Evolutionary conservation across 2,329 filamentous ascomycete species (phyloP).

Genomic region (Ciborinia camelliae): DNA sequence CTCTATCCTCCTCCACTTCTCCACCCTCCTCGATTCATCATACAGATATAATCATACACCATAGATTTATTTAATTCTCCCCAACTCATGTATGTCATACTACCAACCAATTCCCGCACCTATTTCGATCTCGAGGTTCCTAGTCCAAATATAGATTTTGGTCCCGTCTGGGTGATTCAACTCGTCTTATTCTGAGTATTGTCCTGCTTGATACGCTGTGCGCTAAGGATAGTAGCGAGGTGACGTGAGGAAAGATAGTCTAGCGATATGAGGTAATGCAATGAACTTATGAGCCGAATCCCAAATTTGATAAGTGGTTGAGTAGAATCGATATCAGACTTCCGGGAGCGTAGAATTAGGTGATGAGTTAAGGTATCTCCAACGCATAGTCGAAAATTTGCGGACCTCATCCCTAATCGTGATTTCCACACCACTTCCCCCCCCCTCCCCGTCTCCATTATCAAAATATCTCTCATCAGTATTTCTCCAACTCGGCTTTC

Average conservation of each 20-base stretch:
- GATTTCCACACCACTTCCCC: not conserved
- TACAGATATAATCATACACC: no score
- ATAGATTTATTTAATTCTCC: no score
- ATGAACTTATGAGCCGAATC: not conserved
- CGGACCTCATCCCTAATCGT: not conserved
- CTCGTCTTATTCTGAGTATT: not conserved
- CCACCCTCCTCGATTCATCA: no score
- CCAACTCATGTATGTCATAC: no score
- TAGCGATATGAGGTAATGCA: not conserved
- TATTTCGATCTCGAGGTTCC: no score
- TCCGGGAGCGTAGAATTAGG: not conserved
- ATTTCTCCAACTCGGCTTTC: conserved; percentile 17
- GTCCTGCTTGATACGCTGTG: not conserved
- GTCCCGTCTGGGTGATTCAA: no score
- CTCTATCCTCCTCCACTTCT: no score
- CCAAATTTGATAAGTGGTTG: not conserved
- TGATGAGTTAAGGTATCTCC: no score
- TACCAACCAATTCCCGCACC: no score
- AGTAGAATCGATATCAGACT: not conserved
- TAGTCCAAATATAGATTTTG: no score
- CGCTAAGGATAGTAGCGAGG: not conserved
- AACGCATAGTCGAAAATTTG: not conserved
- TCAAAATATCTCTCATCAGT: not conserved
- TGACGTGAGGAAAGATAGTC: no score
- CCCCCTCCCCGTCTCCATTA: not conserved